These are phyloP conservation scores for Stellera chamaejasme DNA, from an alignment of 345 rosid species.

Conservation along the genomic window DNA sequence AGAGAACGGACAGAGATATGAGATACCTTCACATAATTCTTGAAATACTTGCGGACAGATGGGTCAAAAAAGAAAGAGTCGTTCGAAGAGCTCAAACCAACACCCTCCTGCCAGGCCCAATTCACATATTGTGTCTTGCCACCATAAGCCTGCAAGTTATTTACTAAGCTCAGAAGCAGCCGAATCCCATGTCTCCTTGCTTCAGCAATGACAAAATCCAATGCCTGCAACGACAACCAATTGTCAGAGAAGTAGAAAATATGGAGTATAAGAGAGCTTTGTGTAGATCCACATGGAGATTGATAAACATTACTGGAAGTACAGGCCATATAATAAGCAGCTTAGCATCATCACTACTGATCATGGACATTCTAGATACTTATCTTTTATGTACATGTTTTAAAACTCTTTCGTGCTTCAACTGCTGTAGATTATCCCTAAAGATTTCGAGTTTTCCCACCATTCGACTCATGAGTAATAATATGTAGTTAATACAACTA, in stretches of 20 bases:
- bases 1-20: neutral
- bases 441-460: no score
- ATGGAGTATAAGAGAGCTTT: neutral
- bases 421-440: no score
- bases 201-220: conserved; percentile 79
- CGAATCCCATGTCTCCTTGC: conserved; percentile 54
- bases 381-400: no score
- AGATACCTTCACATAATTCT: conserved; percentile 58
- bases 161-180: conserved; percentile 63
- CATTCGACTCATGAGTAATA: no score
- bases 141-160: conserved; percentile 73
- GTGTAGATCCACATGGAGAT: no score
- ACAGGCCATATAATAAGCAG: no score
- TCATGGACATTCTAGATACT: no score
- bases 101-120: conserved; percentile 94
- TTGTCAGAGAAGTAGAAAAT: conserved; percentile 1
- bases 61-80: conserved; percentile 91
- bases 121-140: conserved; percentile 84
- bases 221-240: conserved; percentile 44
- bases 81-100: conserved; percentile 69
- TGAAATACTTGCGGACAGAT: conserved; percentile 68
- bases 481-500: no score
- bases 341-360: no score
- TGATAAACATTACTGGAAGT: no score
- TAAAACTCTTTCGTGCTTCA: no score